phyloP scores from a whole-genome alignment of 2,329 filamentous ascomycete species.

The Monosporascus sp. region DNA sequence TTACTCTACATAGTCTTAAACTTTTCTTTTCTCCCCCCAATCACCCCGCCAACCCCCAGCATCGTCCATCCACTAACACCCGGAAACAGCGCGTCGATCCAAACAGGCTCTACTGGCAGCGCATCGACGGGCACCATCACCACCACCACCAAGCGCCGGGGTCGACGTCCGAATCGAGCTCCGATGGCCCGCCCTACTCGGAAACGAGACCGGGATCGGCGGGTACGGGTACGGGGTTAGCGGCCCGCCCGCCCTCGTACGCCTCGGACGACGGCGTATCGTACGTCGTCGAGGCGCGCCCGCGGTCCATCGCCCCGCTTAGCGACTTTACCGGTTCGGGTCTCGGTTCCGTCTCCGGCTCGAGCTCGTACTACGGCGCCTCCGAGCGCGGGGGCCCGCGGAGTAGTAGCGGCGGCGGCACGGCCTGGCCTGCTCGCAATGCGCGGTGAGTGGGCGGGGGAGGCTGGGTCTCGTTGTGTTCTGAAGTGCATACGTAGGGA shows the following conservation, averaged over 20 bases:
- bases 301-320: constrained; percentile 49
- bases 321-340: constrained; percentile 32
- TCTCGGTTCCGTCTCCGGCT: constrained; percentile 29
- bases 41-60: background rate
- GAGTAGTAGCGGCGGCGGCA: too few relatives aligned
- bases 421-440: too few relatives aligned
- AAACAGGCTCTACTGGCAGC: constrained; percentile 74
- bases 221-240: background rate
- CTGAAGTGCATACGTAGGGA: too few relatives aligned
- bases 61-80: background rate
- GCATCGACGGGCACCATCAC: constrained; percentile 40
- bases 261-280: constrained; percentile 67
- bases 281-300: constrained; percentile 64
- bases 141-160: background rate
- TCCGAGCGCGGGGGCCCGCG: too few relatives aligned
- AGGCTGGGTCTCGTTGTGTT: too few relatives aligned
- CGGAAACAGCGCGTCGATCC: constrained; percentile 64
- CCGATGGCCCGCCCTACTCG: background rate
- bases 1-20: background rate
- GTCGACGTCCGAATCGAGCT: background rate
- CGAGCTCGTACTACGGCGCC: too few relatives aligned
- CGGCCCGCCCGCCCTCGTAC: constrained; percentile 66
- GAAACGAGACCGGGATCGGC: background rate
- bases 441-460: too few relatives aligned
- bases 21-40: background rate